Base-by-base conservation (phyloP, 192 early-diverging fungal genomes). In the Rhizoclosmatium globosum region DNA sequence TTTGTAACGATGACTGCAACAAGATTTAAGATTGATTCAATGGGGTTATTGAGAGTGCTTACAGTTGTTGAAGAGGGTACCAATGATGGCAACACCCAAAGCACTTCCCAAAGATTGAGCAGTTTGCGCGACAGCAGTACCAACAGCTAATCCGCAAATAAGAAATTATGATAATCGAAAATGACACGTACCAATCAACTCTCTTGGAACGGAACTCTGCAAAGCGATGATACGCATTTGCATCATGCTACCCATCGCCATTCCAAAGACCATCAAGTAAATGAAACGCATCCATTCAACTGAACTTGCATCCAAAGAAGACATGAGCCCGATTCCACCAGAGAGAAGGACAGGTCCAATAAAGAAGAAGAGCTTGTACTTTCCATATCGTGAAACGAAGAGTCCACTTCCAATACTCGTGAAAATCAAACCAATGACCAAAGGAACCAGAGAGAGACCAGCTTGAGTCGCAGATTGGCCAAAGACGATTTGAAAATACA, bases 401-500 rank as follows among this genome's bases (percentile, higher is more conserved):
- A 50, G 17, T 42, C 81, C 81, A 43, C 86, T 83, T 0, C 9
- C 47, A 65, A 95, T 89, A 23, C 87, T 90, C 6, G 89, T 74
- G 13, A 93, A 46, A 39, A 94, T 89, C 38, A 92, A 85, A 21
- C 92, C 92, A 2, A 90, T 61, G n/a, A 94, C 86, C 66, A 92
- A 89, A 1, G 94, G 92, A 57, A 94, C 74, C 50, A 92, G 79
- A 50, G 91, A 86, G 6, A 94, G 68, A 68, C 94, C 94, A 1
- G 93, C 87, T 2, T 81, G 82, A 1, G 92, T 94, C 0, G 94
- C 92, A 21, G 79, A 75, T 39, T 92, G 89, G n/a, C 88, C 91
- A 50, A 90, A 86, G 19, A 95, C 92, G 48, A 97, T 85, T 80
- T 94, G 89, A 80, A 95, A 94, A 79, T 89, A 96, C 57, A 92